Conservation (phyloP, 192 early-diverging fungal species). For the Coemansia sp. region DNA sequence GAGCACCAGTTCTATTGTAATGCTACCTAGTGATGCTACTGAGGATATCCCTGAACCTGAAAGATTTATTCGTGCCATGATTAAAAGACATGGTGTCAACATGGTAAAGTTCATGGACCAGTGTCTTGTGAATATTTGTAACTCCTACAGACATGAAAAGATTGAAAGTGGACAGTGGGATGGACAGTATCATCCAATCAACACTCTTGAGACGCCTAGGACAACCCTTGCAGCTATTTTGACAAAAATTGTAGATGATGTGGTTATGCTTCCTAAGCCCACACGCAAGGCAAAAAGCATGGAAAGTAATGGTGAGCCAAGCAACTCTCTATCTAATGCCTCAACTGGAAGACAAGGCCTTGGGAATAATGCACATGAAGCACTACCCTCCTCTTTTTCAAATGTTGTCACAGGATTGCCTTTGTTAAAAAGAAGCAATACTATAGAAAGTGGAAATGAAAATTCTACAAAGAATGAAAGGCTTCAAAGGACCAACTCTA, state of each 20-base stretch:
- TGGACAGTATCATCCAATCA: not conserved
- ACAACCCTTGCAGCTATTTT: slow-evolving; percentile 1
- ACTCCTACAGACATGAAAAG: slow-evolving; percentile 20
- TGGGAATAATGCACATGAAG: too few relatives aligned
- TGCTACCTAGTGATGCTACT: not conserved
- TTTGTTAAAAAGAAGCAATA: too few relatives aligned
- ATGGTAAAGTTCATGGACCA: slow-evolving; percentile 39
- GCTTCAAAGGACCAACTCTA: too few relatives aligned
- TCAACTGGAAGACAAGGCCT: too few relatives aligned
- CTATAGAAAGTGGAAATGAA: too few relatives aligned
- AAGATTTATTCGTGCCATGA: slow-evolving; percentile 42
- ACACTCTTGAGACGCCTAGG: not conserved
- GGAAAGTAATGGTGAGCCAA: too few relatives aligned
- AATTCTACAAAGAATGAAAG: too few relatives aligned
- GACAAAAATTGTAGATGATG: slow-evolving; percentile 15
- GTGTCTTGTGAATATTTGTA: slow-evolving; percentile 27
- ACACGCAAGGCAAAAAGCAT: slow-evolving; percentile 2
- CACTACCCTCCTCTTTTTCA: too few relatives aligned
- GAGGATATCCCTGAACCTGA: slow-evolving; percentile 43
- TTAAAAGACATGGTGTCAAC: slow-evolving; percentile 19
- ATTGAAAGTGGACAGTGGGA: not conserved
- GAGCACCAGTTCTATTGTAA: too few relatives aligned
- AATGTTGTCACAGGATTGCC: too few relatives aligned
- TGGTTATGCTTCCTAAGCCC: slow-evolving; percentile 16
- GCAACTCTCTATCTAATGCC: too few relatives aligned